phyloP scores from a whole-genome alignment of 805 yeast species.

The Yarrowia sp. region DNA sequence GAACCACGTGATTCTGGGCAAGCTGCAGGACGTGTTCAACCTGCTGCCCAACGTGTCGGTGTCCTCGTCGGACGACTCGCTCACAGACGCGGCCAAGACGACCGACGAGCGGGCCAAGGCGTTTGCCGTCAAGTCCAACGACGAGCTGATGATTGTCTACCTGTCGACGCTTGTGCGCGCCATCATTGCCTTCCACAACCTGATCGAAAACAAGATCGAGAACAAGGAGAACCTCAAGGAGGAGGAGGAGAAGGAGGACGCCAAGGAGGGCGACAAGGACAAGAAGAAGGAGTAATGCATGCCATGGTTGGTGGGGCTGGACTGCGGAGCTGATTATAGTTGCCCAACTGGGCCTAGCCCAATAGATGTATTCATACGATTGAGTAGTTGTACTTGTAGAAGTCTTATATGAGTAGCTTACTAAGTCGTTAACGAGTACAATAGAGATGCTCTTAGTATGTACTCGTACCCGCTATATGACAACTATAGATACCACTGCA shows the following conservation, averaged over 20 bases:
- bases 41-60: slow-evolving; percentile 73
- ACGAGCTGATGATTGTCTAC: slow-evolving; percentile 91
- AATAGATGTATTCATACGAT: neutral
- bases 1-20: slow-evolving; percentile 86
- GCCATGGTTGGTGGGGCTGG: no score
- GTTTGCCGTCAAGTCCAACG: slow-evolving; percentile 89
- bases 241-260: slow-evolving; percentile 7
- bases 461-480: no score
- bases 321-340: neutral
- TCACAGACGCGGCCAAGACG: slow-evolving; percentile 35
- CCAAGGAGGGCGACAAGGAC: slow-evolving; percentile 11
- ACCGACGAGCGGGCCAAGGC: slow-evolving; percentile 66
- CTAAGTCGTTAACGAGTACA: no score
- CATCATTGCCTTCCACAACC: slow-evolving; percentile 92
- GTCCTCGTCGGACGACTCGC: slow-evolving; percentile 34
- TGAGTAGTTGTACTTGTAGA: no score
- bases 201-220: slow-evolving; percentile 92
- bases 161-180: slow-evolving; percentile 87
- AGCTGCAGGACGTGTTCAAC: slow-evolving; percentile 91
- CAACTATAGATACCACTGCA: no score
- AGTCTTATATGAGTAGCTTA: no score
- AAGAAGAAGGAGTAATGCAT: slow-evolving; percentile 23
- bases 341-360: neutral
- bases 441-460: no score
- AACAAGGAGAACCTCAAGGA: slow-evolving; percentile 48